Evolutionary conservation across 805 yeast species (phyloP), one percentile per base, ranked within the genome.

Genomic region (Teunomyces barrocoloradensis): DNA sequence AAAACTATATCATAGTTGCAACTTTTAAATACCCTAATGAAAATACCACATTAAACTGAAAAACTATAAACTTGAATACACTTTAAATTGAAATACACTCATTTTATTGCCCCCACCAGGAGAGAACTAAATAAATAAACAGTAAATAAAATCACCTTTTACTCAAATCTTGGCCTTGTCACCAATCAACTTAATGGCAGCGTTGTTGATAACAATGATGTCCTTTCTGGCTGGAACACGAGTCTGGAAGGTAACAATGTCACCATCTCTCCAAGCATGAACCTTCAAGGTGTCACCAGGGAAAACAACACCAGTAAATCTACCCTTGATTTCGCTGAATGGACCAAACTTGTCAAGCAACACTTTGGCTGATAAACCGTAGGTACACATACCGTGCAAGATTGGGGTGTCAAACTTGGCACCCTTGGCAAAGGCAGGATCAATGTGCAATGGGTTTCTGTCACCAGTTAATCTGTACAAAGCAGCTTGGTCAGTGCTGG

Each of bases 371-470:
- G 87, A 72, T 49, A 91, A 79, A 51, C 99, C 99, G 64, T 88
- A 81, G 15, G 88, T 79, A 60, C 95, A 87, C 68, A 92, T 78
- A 37, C 99, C 99, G 70, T 92, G 99, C 55, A 92, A 78, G 57
- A 92, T 92, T 42, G 99, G 99, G 46, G 74, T 71, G 42, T 82
- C 82, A 66, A 92, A 92, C 51, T 85, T 86, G 42, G 92, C 97
- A 48, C 87, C 87, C 53, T 84, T 80, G 12, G 98, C 97, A 69
- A 91, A 86, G 27, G 66, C 75, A 15, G 98, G 97, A 71, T 92
- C 98, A 63, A 92, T 85, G 73, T 91, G 99, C 58, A 92, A 78
- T 50, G 99, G 99, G 68, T 92, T 92, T 67, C 84, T 84, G 74
- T 92, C 99, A 46, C 97, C 98, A 51, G 92, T 85, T 51, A 92